Evolutionary conservation across 2,329 filamentous ascomycete species (phyloP).

Genomic region (Penicillium sp.): DNA sequence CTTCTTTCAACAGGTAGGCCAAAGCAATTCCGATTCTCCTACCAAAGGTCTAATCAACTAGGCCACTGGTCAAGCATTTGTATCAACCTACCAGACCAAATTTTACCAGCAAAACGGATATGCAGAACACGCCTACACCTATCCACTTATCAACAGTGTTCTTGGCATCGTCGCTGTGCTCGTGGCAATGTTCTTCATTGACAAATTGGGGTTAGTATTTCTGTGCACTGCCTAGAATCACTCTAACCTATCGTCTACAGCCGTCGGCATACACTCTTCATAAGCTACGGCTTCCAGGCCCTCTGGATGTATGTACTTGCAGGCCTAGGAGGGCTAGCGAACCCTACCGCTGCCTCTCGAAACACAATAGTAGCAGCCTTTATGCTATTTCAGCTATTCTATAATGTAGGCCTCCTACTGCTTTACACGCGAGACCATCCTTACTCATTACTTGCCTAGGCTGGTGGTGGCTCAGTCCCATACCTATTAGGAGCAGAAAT

Average conservation of each 20-base stretch:
- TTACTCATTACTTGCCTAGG: constrained; percentile 5
- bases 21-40: neutral
- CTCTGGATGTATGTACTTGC: constrained; percentile 20
- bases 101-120: constrained; percentile 23
- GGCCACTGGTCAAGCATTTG: constrained; percentile 23
- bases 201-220: neutral
- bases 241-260: constrained; percentile 1
- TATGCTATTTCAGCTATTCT: constrained; percentile 20
- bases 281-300: constrained; percentile 12
- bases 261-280: constrained; percentile 15
- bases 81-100: constrained; percentile 21
- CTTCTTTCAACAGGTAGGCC: neutral
- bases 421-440: neutral
- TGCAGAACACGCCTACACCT: constrained; percentile 18
- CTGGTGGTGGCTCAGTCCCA: constrained; percentile 21
- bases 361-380: constrained; percentile 20
- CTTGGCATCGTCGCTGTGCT: constrained; percentile 8
- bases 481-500: constrained; percentile 27
- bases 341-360: neutral
- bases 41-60: neutral
- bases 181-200: neutral
- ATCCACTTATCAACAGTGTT: constrained; percentile 16
- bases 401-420: constrained; percentile 11
- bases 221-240: neutral
- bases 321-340: constrained; percentile 10